Percentiles rank a stretch among this genome's conserved stretches.
Evolutionary conservation across 225 moss, liverwort and hornwort genomes (phyloP).

Genomic region (Sphagnum tenellum): DNA sequence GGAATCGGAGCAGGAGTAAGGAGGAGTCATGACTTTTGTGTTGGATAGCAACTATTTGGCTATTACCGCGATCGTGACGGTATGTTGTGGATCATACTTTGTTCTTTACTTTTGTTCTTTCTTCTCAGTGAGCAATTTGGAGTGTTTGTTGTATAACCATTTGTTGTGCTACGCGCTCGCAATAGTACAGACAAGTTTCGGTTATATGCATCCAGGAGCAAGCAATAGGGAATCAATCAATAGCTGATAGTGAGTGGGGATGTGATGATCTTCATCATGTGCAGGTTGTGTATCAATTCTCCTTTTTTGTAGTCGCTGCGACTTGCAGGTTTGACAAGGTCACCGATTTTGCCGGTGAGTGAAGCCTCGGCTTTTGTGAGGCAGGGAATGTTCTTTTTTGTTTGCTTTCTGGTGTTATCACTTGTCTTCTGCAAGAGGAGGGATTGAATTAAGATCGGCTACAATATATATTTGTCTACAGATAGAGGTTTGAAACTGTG

Average conservation of each 20-base stretch:
- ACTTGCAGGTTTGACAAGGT: slow-evolving; percentile 76
- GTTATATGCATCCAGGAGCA: not conserved
- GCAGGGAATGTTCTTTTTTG: too few relatives aligned
- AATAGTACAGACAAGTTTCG: too few relatives aligned
- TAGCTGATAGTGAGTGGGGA: not conserved
- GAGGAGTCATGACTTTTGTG: slow-evolving; percentile 20
- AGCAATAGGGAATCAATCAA: too few relatives aligned
- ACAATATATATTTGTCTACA: too few relatives aligned
- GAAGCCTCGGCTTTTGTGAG: too few relatives aligned
- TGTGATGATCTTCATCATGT: slow-evolving; percentile 5
- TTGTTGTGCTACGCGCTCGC: not conserved
- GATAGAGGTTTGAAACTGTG: too few relatives aligned
- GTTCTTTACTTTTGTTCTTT: not conserved
- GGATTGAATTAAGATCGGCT: too few relatives aligned
- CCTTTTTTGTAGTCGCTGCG: slow-evolving; percentile 69
- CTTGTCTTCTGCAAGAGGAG: too few relatives aligned
- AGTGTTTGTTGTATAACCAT: not conserved
- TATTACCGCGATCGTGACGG: slow-evolving; percentile 66
- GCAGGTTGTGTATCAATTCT: slow-evolving; percentile 58
- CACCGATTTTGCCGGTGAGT: slow-evolving; percentile 82
- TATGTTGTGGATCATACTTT: not conserved
- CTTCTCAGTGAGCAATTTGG: not conserved
- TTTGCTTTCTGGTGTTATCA: too few relatives aligned
- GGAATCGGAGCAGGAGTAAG: too few relatives aligned
- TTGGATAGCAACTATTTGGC: slow-evolving; percentile 60